These are phyloP conservation scores for Mortierella alpina DNA, from an alignment of 192 early-diverging fungal species.

Conservation along the genomic window DNA sequence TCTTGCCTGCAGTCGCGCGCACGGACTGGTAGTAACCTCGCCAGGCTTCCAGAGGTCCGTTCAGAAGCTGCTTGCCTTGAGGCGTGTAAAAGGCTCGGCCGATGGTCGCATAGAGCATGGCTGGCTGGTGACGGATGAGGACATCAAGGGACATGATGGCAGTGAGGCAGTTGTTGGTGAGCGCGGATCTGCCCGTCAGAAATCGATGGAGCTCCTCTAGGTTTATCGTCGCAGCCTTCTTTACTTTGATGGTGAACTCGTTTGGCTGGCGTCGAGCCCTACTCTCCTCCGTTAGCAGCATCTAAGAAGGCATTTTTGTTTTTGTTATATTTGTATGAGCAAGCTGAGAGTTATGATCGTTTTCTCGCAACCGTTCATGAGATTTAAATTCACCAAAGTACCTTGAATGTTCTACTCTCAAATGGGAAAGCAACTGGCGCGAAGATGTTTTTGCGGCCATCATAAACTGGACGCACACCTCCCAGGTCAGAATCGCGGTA, in stretches of 20 bases:
- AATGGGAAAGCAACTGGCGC: constrained; percentile 65
- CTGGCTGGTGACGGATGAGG: constrained; percentile 81
- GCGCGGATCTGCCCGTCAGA: constrained; percentile 57
- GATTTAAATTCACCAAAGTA: constrained; percentile 10
- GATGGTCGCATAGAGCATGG: constrained; percentile 76
- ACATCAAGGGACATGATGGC: constrained; percentile 79
- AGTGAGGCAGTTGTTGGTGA: constrained; percentile 55
- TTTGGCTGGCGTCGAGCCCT: constrained; percentile 42
- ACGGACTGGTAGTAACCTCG: constrained; percentile 91
- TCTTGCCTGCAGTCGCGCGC: constrained; percentile 74
- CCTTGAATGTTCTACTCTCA: constrained; percentile 65
- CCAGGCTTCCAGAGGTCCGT: constrained; percentile 88
- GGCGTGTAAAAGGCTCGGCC: constrained; percentile 92
- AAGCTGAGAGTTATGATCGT: too few relatives aligned
- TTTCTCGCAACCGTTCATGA: background rate
- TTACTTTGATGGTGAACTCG: constrained; percentile 74
- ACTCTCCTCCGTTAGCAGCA: constrained; percentile 48
- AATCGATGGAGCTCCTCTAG: constrained; percentile 67
- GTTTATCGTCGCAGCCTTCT: constrained; percentile 70
- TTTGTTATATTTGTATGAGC: background rate
- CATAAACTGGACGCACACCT: constrained; percentile 77
- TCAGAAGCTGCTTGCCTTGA: constrained; percentile 50
- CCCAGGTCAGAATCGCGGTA: constrained; percentile 63
- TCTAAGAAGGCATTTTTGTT: background rate
- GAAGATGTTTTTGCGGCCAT: constrained; percentile 85